A percentile compares a stretch with the other conserved stretches of the same genome.
Evolutionary conservation across 2,329 filamentous ascomycete genomes (phyloP).

Genomic region (Raffaelea albimanens): DNA sequence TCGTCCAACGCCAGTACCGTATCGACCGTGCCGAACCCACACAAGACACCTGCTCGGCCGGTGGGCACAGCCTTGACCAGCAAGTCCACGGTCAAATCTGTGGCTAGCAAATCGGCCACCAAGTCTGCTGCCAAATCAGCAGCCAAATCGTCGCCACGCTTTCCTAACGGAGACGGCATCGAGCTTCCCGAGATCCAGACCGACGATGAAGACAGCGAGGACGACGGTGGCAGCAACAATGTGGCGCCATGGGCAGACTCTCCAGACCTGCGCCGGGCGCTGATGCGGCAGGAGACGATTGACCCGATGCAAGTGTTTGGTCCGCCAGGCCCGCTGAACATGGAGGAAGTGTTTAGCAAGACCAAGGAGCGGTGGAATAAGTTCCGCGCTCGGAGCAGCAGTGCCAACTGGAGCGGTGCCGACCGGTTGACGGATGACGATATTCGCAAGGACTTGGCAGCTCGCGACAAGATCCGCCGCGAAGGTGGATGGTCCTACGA

Average conservation of each 20-base stretch:
- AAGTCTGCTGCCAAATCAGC: slow-evolving; percentile 54
- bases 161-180: slow-evolving; percentile 82
- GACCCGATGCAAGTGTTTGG: slow-evolving; percentile 85
- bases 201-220: slow-evolving; percentile 67
- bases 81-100: slow-evolving; percentile 50
- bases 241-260: slow-evolving; percentile 83
- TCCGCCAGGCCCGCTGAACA: slow-evolving; percentile 74
- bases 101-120: slow-evolving; percentile 43
- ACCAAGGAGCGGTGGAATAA: slow-evolving; percentile 78
- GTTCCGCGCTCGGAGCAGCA: slow-evolving; percentile 84
- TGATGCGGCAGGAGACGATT: slow-evolving; percentile 73
- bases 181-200: slow-evolving; percentile 92
- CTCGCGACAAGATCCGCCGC: slow-evolving; percentile 66
- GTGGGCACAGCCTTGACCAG: slow-evolving; percentile 23
- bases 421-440: slow-evolving; percentile 84
- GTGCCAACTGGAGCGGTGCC: slow-evolving; percentile 82
- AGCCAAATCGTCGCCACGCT: slow-evolving; percentile 66
- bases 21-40: slow-evolving; percentile 16
- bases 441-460: slow-evolving; percentile 68
- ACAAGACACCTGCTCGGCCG: slow-evolving; percentile 62
- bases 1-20: neutral
- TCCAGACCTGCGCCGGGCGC: slow-evolving; percentile 65
- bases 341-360: slow-evolving; percentile 94
- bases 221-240: slow-evolving; percentile 38
- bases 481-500: slow-evolving; percentile 82